A percentile compares a stretch with the other conserved stretches of the same genome.
Conservation (phyloP, 108 stramenopile genomes). For the Discostella stelligeroides region DNA sequence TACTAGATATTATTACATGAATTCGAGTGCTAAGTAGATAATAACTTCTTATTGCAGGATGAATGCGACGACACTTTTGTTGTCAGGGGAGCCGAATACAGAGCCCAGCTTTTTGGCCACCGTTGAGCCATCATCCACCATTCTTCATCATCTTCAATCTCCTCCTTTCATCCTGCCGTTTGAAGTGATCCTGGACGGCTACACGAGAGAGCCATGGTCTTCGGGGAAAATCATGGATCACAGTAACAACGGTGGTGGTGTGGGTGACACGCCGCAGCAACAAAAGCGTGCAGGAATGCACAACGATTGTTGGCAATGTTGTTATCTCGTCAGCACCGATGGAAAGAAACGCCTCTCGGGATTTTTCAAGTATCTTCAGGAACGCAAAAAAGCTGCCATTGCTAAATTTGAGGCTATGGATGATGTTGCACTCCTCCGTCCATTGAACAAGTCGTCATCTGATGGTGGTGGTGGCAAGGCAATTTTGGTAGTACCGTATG, state of each 20-base stretch:
- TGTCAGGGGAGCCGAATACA: slow-evolving; percentile 9
- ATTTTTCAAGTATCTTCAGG: slow-evolving; percentile 69
- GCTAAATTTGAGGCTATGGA: slow-evolving; percentile 56
- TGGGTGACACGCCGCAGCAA: no score
- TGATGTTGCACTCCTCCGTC: slow-evolving; percentile 1
- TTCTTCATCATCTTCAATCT: neutral
- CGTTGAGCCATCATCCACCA: slow-evolving; percentile 3
- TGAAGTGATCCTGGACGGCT: slow-evolving; percentile 67
- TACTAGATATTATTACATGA: no score
- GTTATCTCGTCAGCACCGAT: slow-evolving; percentile 55
- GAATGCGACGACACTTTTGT: slow-evolving; percentile 10
- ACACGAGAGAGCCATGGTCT: slow-evolving; percentile 82
- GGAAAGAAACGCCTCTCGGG: slow-evolving; percentile 78
- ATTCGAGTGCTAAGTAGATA: no score
- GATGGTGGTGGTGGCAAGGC: slow-evolving; percentile 12
- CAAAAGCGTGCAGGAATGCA: no score
- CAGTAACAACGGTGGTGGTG: slow-evolving; percentile 24
- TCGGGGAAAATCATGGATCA: slow-evolving; percentile 30
- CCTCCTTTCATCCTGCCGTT: slow-evolving; percentile 35
- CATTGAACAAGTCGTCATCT: neutral
- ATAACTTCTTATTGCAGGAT: neutral
- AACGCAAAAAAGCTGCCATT: slow-evolving; percentile 75
- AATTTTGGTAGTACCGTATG: slow-evolving; percentile 67
- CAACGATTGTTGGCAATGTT: slow-evolving; percentile 35
- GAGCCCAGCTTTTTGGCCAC: slow-evolving; percentile 13